Evolutionary conservation across 2,329 filamentous ascomycete genomes (phyloP), one percentile per base, ranked within the genome.

Genomic region (Talaromyces marneffei): DNA sequence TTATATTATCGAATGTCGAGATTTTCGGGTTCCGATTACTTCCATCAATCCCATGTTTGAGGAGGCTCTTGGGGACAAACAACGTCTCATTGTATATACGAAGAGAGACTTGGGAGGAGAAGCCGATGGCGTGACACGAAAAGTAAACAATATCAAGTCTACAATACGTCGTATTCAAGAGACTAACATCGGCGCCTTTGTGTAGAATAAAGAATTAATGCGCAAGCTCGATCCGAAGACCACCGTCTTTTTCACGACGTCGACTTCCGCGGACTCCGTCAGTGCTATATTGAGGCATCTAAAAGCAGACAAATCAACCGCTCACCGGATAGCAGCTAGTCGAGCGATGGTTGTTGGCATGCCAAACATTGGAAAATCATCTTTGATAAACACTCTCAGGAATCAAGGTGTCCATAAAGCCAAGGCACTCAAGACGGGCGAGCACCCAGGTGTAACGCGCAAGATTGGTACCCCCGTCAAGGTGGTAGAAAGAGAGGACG

Each of bases 281-380:
- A 68, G 60, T 40, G 65, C 70, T 8, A 71, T 77, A 40, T 65
- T 76, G 29, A 70, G 68, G 65, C 67, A 74, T 61, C 62, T 75
- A 56, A 68, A 68, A 61, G 60, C 67, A 18, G 69, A 74, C 59
- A 69, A 69, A 16, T 64, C 65, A 46, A 70, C 66, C 35, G 68
- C 73, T 44, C 72, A 74, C 62, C 69, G 84, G 23, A 77, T 97
- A n/a, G 87, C 90, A 7, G 92, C 92, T n/a, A 83, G 91, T 67
- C 85, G 92, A 54, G 85, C 92, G 61, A 84, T 99, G 74, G 85
- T 97, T 0, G 92, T 97, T 14, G 94, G 94, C 60, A 97, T 99
- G 92, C 94, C 94, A 37, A 99, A 99, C 72, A 91, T 96, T 0
- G 94, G 94, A 37, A 99, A 99, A 77, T 96, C 91, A 52, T 92